These are phyloP conservation scores for Corchorus olitorius DNA, from an alignment of 345 rosid species.

Conservation along the genomic window DNA sequence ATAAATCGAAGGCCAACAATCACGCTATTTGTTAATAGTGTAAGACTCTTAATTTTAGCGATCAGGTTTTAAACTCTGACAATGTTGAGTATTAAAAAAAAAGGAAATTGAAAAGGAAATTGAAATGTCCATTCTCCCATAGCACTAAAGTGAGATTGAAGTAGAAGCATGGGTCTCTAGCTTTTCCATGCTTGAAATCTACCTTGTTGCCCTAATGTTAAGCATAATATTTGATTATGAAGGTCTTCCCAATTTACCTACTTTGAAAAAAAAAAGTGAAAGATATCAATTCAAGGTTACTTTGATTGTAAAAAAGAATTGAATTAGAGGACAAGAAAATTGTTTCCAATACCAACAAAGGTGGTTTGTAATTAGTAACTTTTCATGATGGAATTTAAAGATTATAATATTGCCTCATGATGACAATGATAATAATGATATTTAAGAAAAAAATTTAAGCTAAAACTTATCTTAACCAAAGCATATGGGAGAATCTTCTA, in stretches of 20 bases:
- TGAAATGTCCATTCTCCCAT: neutral
- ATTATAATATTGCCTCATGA: neutral
- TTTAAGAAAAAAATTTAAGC: neutral
- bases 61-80: too few species aligned
- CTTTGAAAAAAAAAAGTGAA: conserved; percentile 23
- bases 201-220: conserved; percentile 1
- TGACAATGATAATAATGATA: neutral
- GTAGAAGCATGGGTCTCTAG: neutral
- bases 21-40: too few species aligned
- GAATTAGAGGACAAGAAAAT: neutral
- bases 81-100: too few species aligned
- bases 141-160: neutral
- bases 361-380: conserved; percentile 13
- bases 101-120: too few species aligned
- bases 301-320: conserved; percentile 25
- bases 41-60: too few species aligned
- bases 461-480: conserved; percentile 1
- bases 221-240: neutral
- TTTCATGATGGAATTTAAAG: neutral
- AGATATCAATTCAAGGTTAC: conserved; percentile 22
- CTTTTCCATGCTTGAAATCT: too few species aligned
- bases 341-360: neutral
- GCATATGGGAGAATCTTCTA: conserved; percentile 28
- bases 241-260: conserved; percentile 8
- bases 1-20: neutral